phyloP scores from a whole-genome alignment of 108 stramenopile species.

The Pinguiococcus pyrenoidosus region DNA sequence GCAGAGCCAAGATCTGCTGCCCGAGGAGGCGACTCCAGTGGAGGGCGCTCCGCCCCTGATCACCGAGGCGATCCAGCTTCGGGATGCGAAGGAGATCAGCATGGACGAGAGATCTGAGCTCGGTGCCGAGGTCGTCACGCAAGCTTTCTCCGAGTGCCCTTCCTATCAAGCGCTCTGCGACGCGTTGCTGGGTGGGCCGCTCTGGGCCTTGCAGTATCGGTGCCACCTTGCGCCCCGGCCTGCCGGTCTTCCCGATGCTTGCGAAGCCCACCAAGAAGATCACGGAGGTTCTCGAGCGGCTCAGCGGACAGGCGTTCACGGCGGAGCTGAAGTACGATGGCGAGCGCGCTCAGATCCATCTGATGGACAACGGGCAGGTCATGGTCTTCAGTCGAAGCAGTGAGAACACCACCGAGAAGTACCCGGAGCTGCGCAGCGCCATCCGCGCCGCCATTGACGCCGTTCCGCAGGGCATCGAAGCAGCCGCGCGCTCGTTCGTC shows the following conservation, averaged over 20 bases:
- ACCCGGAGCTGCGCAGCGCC: constrained; percentile 97
- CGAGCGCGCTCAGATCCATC: constrained; percentile 93
- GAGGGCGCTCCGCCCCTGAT: too few species aligned
- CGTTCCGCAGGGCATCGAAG: too few species aligned
- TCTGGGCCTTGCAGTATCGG: constrained; percentile 46
- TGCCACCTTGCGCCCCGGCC: constrained; percentile 78
- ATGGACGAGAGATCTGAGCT: constrained; percentile 62
- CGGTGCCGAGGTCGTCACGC: constrained; percentile 74
- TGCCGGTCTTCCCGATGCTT: constrained; percentile 96
- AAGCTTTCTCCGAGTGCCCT: constrained; percentile 87
- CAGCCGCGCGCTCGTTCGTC: constrained; percentile 56
- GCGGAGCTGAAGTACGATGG: constrained; percentile 99
- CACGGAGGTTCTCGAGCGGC: constrained; percentile 79
- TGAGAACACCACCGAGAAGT: constrained; percentile 84
- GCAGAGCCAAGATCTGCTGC: too few species aligned
- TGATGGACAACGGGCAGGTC: constrained; percentile 57
- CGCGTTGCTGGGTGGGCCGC: constrained; percentile 58
- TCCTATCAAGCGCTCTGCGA: constrained; percentile 69
- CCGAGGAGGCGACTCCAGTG: too few species aligned
- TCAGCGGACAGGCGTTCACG: constrained; percentile 75
- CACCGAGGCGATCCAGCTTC: constrained; percentile 5
- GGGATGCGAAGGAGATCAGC: neutral
- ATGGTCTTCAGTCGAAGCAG: constrained; percentile 75
- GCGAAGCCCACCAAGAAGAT: constrained; percentile 95
- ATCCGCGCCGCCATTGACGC: too few species aligned